A percentile compares a stretch with the other conserved stretches of the same genome.
These are phyloP conservation scores for Lanmaoa rubissima DNA, from an alignment of 768 basidiomycete genomes.

Conservation along the genomic window DNA sequence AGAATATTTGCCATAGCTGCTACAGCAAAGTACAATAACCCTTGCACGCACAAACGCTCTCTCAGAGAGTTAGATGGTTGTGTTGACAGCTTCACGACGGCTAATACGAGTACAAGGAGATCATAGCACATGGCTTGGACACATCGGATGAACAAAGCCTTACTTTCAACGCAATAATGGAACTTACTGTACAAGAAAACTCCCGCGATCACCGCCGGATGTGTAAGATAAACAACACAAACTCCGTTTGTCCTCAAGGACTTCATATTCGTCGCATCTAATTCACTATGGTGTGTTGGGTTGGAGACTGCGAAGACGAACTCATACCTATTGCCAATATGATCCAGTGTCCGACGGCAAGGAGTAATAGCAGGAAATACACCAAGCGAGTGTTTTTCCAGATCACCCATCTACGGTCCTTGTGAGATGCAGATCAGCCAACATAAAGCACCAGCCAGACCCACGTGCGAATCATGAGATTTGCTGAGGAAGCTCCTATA, in stretches of 20 bases:
- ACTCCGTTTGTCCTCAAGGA: neutral
- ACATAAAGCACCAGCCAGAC: neutral
- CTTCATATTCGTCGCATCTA: conserved; percentile 8
- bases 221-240: conserved; percentile 1
- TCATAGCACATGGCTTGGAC: conserved; percentile 21
- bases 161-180: neutral
- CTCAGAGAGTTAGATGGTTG: conserved; percentile 10
- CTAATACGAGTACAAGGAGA: conserved; percentile 17
- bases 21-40: conserved; percentile 17
- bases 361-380: conserved; percentile 8
- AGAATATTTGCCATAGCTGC: conserved; percentile 9
- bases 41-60: conserved; percentile 16
- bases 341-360: conserved; percentile 26
- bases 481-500: conserved; percentile 18
- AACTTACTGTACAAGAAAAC: conserved; percentile 20
- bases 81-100: conserved; percentile 14
- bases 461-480: conserved; percentile 29
- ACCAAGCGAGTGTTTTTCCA: conserved; percentile 20
- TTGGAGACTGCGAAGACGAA: neutral
- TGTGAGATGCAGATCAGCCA: neutral
- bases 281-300: neutral
- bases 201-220: conserved; percentile 1
- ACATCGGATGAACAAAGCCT: neutral
- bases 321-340: conserved; percentile 13
- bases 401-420: conserved; percentile 24